Evolutionary conservation across 1,139 yeast species (phyloP).

Genomic region (Geotrichum macrosporum): DNA sequence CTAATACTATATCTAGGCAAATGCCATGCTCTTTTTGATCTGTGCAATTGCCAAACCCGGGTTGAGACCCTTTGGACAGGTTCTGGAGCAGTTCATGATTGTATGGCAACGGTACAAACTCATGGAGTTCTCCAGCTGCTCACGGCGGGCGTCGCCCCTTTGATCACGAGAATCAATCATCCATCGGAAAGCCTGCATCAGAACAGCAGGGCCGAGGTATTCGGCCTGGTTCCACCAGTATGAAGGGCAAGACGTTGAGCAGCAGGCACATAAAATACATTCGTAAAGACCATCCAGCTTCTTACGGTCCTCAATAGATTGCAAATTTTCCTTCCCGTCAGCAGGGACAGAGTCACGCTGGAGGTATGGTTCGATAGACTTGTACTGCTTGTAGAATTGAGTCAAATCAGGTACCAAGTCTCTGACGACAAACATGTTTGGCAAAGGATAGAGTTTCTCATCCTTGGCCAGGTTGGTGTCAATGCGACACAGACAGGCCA

Average conservation of each 20-base stretch:
- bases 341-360: slow-evolving; percentile 78
- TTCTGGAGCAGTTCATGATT: slow-evolving; percentile 94
- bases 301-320: slow-evolving; percentile 88
- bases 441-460: slow-evolving; percentile 89
- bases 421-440: slow-evolving; percentile 96
- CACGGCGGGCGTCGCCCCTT: slow-evolving; percentile 75
- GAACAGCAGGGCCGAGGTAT: slow-evolving; percentile 96
- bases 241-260: slow-evolving; percentile 98
- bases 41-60: slow-evolving; percentile 98
- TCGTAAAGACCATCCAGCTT: slow-evolving; percentile 96
- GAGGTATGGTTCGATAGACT: slow-evolving; percentile 93
- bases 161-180: slow-evolving; percentile 95
- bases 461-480: slow-evolving; percentile 73
- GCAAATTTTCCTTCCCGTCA: slow-evolving; percentile 92
- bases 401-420: slow-evolving; percentile 98
- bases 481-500: slow-evolving; percentile 94
- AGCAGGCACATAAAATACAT: slow-evolving; percentile 97
- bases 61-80: slow-evolving; percentile 98
- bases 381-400: slow-evolving; percentile 96
- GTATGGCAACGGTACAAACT: slow-evolving; percentile 98
- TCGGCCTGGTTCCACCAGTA: slow-evolving; percentile 99
- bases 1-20: no score
- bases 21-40: slow-evolving; percentile 89
- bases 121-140: slow-evolving; percentile 94
- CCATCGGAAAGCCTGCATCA: slow-evolving; percentile 99